phyloP scores from a whole-genome alignment of 2,329 filamentous ascomycete genomes.

The Pestalotiopsis sp. region DNA sequence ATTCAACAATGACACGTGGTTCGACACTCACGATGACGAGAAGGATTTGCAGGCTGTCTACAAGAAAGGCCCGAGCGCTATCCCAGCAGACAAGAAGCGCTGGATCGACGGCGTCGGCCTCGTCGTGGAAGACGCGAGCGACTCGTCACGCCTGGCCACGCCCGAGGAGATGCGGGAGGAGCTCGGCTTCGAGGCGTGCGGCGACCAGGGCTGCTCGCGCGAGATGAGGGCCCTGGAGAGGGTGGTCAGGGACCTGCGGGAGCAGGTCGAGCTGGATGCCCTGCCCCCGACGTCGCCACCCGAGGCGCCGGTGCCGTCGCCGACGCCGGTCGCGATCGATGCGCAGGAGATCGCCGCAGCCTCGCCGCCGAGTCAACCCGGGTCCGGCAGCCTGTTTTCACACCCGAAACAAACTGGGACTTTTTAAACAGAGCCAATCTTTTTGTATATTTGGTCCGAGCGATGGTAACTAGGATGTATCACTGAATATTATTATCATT shows the following conservation, averaged over 20 bases:
- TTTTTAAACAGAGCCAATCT: too few relatives aligned
- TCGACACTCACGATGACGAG: not conserved
- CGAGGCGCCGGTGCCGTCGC: not conserved
- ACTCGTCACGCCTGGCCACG: not conserved
- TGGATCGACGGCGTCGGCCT: not conserved
- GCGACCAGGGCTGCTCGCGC: not conserved
- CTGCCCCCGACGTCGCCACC: not conserved
- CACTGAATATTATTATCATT: not conserved
- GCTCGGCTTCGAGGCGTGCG: slow-evolving; percentile 5
- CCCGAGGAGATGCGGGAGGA: slow-evolving; percentile 4
- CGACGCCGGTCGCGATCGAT: too few relatives aligned
- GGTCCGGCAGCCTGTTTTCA: too few relatives aligned
- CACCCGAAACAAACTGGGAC: too few relatives aligned
- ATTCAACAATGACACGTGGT: slow-evolving; percentile 11
- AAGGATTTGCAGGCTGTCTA: not conserved
- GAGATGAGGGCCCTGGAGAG: slow-evolving; percentile 4
- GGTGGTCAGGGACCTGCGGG: not conserved
- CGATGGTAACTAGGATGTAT: too few relatives aligned
- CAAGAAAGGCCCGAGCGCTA: too few relatives aligned
- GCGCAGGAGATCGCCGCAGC: too few relatives aligned
- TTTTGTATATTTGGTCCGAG: too few relatives aligned
- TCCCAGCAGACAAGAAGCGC: not conserved
- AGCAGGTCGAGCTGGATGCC: not conserved
- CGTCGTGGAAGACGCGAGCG: not conserved
- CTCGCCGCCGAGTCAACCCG: too few relatives aligned